phyloP scores from a whole-genome alignment of 2,329 filamentous ascomycete genomes.

The Neopestalotiopsis rosae region DNA sequence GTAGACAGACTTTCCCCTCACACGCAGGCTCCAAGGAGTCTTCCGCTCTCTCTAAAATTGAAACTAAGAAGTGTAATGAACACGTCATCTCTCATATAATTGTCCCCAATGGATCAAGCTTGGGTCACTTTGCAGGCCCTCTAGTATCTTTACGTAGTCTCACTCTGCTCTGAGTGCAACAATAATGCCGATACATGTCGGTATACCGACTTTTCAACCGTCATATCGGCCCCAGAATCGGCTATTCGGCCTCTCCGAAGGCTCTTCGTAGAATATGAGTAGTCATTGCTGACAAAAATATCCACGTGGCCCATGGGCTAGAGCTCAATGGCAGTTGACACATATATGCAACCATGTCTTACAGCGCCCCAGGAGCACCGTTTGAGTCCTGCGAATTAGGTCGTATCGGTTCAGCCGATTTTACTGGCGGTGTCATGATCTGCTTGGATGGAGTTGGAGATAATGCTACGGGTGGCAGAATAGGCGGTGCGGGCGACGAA shows the following conservation, averaged over 20 bases:
- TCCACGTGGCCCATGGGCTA: not conserved
- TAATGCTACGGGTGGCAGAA: constrained; percentile 63
- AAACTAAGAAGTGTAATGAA: not conserved
- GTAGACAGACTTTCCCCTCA: not conserved
- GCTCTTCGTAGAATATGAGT: not conserved
- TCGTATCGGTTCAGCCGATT: constrained; percentile 47
- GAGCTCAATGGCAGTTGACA: not conserved
- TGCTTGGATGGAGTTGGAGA: constrained; percentile 62
- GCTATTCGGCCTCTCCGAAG: not conserved
- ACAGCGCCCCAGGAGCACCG: constrained; percentile 20
- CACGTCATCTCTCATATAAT: constrained; percentile 6
- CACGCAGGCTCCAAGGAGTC: not conserved
- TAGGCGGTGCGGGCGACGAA: constrained; percentile 42
- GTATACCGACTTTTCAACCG: not conserved
- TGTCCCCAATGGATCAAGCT: not conserved
- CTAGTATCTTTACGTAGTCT: not conserved
- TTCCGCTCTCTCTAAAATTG: not conserved
- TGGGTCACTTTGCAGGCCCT: not conserved
- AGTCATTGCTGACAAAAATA: not conserved
- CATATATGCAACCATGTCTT: not conserved
- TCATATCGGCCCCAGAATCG: not conserved
- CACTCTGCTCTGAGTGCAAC: not conserved
- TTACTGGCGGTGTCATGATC: constrained; percentile 66
- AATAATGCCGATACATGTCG: not conserved
- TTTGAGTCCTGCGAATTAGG: constrained; percentile 31